Conservation (phyloP, 1,284 basidiomycete genomes). For the Leucoagaricus sp. region DNA sequence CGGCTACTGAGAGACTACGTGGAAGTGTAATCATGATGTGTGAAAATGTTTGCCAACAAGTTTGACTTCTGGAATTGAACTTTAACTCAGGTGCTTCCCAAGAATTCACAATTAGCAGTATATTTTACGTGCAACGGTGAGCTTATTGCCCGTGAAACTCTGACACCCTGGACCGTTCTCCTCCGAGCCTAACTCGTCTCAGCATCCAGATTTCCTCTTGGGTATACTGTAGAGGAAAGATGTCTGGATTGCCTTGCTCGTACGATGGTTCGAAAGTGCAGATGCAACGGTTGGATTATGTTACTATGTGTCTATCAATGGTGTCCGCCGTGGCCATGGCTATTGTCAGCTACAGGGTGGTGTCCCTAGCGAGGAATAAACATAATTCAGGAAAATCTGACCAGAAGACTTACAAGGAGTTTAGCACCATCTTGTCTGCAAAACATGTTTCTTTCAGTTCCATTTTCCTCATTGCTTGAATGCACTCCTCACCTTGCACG, state of each 20-base stretch:
- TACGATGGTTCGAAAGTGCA: neutral
- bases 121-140: neutral
- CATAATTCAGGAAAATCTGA: neutral
- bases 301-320: slow-evolving; percentile 35
- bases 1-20: slow-evolving; percentile 10
- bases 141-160: neutral
- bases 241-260: neutral
- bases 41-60: neutral
- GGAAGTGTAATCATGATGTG: slow-evolving; percentile 8
- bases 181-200: no score
- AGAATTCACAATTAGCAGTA: neutral
- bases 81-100: neutral
- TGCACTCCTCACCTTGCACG: slow-evolving; percentile 76
- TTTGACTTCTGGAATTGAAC: neutral
- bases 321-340: slow-evolving; percentile 47
- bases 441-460: neutral
- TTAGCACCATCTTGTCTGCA: slow-evolving; percentile 75
- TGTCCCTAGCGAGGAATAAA: slow-evolving; percentile 45
- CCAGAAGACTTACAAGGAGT: slow-evolving; percentile 50
- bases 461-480: neutral
- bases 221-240: neutral
- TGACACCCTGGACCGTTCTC: neutral
- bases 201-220: no score
- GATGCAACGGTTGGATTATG: neutral
- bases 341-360: slow-evolving; percentile 62